Conservation (phyloP, 2,329 filamentous ascomycete species). For the Phialemonium atrogriseum region DNA sequence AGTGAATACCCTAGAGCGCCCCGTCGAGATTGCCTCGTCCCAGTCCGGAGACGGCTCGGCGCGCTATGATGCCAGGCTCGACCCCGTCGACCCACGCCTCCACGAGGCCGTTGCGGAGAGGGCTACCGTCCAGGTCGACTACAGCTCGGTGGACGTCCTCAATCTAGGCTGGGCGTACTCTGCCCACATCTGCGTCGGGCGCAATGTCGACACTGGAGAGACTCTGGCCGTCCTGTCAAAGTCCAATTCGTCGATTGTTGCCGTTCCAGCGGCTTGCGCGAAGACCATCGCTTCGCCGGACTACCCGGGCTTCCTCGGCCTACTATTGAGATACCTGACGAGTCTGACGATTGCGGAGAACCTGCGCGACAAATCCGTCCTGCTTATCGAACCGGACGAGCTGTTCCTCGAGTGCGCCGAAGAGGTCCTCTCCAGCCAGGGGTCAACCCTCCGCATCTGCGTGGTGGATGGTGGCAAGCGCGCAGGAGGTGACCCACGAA, state of each 20-base stretch:
- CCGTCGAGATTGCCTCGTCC: slow-evolving; percentile 18
- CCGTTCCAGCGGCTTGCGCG: slow-evolving; percentile 12
- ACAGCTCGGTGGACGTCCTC: slow-evolving; percentile 26
- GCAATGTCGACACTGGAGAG: slow-evolving; percentile 14
- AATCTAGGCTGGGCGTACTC: slow-evolving; percentile 9
- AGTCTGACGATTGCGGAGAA: slow-evolving; percentile 10
- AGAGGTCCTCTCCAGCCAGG: slow-evolving; percentile 10
- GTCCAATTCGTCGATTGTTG: slow-evolving; percentile 25
- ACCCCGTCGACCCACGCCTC: background rate
- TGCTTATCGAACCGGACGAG: slow-evolving; percentile 26
- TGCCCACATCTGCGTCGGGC: slow-evolving; percentile 25
- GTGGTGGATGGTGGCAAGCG: slow-evolving; percentile 10
- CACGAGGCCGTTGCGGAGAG: slow-evolving; percentile 5
- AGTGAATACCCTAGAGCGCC: slow-evolving; percentile 23
- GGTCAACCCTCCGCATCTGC: slow-evolving; percentile 11
- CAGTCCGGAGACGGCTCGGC: slow-evolving; percentile 8
- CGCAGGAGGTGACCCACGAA: slow-evolving; percentile 3
- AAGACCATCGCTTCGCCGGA: slow-evolving; percentile 5
- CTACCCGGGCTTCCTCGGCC: slow-evolving; percentile 13
- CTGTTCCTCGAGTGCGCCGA: slow-evolving; percentile 18
- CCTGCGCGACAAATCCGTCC: slow-evolving; percentile 8
- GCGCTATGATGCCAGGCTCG: slow-evolving; percentile 12
- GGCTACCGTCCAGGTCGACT: slow-evolving; percentile 21
- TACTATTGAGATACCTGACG: slow-evolving; percentile 15
- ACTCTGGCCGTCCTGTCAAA: slow-evolving; percentile 19